Evolutionary conservation across 2,329 filamentous ascomycete species (phyloP), one percentile per base, ranked within the genome.

Genomic region (Teratosphaeria destructans): DNA sequence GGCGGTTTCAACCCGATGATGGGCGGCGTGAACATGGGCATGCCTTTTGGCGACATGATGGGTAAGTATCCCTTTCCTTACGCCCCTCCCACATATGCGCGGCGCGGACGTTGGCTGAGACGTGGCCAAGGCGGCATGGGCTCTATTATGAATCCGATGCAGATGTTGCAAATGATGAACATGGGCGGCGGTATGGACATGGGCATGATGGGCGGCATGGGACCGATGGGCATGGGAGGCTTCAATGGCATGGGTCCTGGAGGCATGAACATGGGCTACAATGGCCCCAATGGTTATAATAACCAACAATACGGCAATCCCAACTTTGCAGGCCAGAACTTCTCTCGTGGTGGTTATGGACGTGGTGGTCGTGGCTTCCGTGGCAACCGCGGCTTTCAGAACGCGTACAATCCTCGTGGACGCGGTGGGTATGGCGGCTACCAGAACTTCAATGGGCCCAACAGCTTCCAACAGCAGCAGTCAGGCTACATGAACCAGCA

Each of bases 1-100:
- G 85, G 87, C 67, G 23, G 23, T 6, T 85, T 89, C 74, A 87
- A 85, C 70, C 85, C 88, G 79, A 89, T 92, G 79, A 89, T 92
- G 85, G 37, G 37, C 43, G 43, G 43, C 55, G 78, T 80, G 76
- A 69, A 72, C 47, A 79, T 78, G 67, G 76, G 73, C 62, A 78
- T 79, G 75, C 68, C 68, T 54, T 74, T 70, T 75, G 73, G 84
- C 57, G 70, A 68, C 60, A 90, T 93, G 85, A 96, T 96, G 89
- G 89, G 92, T 96, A 83, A 72, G 89, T 80, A 47, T 39, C 34
- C 49, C 54, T 56, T 54, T 59, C 60, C 47, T 43, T 55, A 52
- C 55, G 5, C 37, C 14, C 35, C 14, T n/a, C 26, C 49, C 37
- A 19, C 34, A 26, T 52, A 55, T 54, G 19, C 56, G 54, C 52